These are phyloP conservation scores for Ophiobolus disseminans DNA, from an alignment of 2,329 filamentous ascomycete genomes.

Conservation along the genomic window DNA sequence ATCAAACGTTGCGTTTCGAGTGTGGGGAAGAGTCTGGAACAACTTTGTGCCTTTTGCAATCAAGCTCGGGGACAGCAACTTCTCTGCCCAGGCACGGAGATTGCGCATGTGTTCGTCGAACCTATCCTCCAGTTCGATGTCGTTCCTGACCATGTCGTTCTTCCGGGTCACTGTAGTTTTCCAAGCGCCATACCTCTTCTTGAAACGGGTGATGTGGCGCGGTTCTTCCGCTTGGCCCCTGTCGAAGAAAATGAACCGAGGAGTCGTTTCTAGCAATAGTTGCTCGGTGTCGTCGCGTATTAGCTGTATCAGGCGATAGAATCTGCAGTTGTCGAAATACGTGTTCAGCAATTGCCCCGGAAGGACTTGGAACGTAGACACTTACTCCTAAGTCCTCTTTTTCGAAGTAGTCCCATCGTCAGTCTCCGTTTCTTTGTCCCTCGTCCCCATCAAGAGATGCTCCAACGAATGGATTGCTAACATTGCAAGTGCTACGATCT, in stretches of 20 bases:
- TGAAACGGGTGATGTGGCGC: neutral
- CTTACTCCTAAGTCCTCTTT: neutral
- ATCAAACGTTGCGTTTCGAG: no score
- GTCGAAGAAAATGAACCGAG: neutral
- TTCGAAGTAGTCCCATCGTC: neutral
- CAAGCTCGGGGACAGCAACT: no score
- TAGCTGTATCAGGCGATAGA: neutral
- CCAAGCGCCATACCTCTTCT: neutral
- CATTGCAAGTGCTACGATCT: neutral
- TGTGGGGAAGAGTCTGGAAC: no score
- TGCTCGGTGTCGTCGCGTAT: conserved; percentile 3
- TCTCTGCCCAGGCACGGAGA: no score
- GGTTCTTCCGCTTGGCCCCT: neutral
- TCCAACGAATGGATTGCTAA: neutral
- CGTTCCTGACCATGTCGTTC: conserved; percentile 1
- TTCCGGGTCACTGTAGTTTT: no score
- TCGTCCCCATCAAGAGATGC: neutral
- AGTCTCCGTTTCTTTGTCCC: neutral
- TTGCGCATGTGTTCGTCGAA: no score
- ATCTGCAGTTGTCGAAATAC: no score
- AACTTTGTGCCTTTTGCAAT: no score
- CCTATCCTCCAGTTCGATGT: no score
- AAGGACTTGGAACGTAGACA: no score
- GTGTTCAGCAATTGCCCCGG: no score
- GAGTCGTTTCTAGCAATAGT: neutral